Percentiles rank a stretch among this genome's conserved stretches.
phyloP scores from a whole-genome alignment of 345 rosid species.

The Pistacia vera region DNA sequence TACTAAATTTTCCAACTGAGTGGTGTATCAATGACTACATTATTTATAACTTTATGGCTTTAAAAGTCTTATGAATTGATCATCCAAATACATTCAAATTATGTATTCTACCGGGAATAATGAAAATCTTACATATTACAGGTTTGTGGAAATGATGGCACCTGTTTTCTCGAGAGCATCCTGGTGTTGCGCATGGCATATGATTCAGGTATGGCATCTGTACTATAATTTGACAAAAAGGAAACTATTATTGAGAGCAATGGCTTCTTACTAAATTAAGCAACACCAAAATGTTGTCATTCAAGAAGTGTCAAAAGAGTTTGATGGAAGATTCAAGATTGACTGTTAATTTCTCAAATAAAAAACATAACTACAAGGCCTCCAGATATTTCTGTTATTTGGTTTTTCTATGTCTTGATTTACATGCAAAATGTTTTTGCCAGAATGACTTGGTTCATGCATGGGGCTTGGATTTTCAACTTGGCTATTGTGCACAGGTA shows the following conservation, averaged over 20 bases:
- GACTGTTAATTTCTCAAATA: neutral
- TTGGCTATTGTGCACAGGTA: constrained; percentile 86
- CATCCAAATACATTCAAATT: neutral
- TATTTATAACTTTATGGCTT: neutral
- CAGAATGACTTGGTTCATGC: constrained; percentile 79
- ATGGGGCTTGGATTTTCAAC: constrained; percentile 81
- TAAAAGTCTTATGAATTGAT: too few relatives aligned
- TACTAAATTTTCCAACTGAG: neutral
- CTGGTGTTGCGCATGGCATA: constrained; percentile 80
- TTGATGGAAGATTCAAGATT: neutral
- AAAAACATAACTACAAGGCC: neutral
- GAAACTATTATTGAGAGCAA: neutral
- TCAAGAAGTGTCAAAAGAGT: neutral
- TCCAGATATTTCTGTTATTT: neutral
- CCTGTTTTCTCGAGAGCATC: constrained; percentile 89
- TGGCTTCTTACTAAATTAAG: neutral
- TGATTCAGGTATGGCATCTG: constrained; percentile 65
- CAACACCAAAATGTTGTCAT: constrained; percentile 1
- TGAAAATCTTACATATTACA: constrained; percentile 26
- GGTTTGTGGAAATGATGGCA: constrained; percentile 90
- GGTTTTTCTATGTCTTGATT: neutral
- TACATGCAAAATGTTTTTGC: neutral
- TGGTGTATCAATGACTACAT: neutral
- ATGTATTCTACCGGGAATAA: neutral
- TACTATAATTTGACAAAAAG: too few relatives aligned